Conservation (phyloP, 768 basidiomycete genomes). For the Amanita rubescens region DNA sequence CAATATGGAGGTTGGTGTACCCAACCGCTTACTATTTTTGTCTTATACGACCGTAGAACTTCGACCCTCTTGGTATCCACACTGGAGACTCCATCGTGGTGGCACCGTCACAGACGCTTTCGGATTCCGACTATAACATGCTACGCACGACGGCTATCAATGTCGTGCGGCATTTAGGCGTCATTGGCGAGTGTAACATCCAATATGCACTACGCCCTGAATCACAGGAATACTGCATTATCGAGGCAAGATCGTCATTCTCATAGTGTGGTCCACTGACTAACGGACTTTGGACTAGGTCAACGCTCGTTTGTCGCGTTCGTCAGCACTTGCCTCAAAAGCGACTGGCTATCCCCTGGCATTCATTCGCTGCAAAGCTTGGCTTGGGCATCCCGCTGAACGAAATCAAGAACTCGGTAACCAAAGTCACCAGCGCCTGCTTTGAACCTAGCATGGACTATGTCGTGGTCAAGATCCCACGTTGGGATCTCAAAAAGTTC, state of each 20-base stretch:
- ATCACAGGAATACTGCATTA: constrained; percentile 97
- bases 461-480: constrained; percentile 95
- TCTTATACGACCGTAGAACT: constrained; percentile 61
- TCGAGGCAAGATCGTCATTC: constrained; percentile 52
- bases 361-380: constrained; percentile 96
- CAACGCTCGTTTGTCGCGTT: constrained; percentile 96
- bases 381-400: constrained; percentile 96
- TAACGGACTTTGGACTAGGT: constrained; percentile 29
- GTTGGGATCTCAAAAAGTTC: constrained; percentile 99
- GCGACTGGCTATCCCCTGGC: constrained; percentile 97
- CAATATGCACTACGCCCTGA: constrained; percentile 95
- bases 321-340: constrained; percentile 96
- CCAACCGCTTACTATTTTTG: not conserved
- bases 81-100: constrained; percentile 98
- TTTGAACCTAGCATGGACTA: constrained; percentile 99
- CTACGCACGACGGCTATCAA: constrained; percentile 96
- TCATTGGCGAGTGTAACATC: constrained; percentile 98
- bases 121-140: constrained; percentile 99
- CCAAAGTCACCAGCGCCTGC: constrained; percentile 93
- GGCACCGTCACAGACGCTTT: constrained; percentile 95
- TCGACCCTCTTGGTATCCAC: constrained; percentile 96
- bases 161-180: constrained; percentile 96
- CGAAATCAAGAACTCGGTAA: constrained; percentile 97
- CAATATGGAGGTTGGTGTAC: constrained; percentile 93
- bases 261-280: not conserved